Conservation (phyloP, 1,284 basidiomycete species). For the Anthracocystis walkeri region DNA sequence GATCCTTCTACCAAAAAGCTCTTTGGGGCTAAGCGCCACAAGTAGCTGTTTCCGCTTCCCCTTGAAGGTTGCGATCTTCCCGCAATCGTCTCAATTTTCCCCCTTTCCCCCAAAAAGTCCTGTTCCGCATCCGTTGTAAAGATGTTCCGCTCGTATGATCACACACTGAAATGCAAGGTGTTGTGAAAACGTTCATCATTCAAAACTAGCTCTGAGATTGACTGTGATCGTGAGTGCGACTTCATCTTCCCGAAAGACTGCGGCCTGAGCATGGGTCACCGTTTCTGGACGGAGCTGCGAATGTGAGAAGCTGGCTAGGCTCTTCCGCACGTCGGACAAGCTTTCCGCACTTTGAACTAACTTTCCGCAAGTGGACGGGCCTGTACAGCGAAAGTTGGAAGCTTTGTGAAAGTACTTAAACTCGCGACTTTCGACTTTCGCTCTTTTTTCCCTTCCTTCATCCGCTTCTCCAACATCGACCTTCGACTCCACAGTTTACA, state of each 20-base stretch:
- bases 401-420: slow-evolving; percentile 24
- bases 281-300: background rate
- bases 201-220: background rate
- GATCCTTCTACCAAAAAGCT: slow-evolving; percentile 8
- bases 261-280: background rate
- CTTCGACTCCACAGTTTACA: slow-evolving; percentile 11
- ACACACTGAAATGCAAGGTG: slow-evolving; percentile 10
- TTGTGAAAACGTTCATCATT: background rate
- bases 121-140: background rate
- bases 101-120: background rate
- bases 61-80: background rate
- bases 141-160: background rate
- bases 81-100: background rate
- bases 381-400: slow-evolving; percentile 5
- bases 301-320: background rate
- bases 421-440: slow-evolving; percentile 5
- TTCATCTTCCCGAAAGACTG: background rate
- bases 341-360: slow-evolving; percentile 9
- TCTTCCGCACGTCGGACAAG: slow-evolving; percentile 6
- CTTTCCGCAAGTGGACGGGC: slow-evolving; percentile 8
- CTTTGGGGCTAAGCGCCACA: background rate
- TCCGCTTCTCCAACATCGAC: slow-evolving; percentile 2
- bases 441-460: background rate
- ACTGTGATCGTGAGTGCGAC: background rate
- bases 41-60: background rate